A percentile compares a stretch with the other conserved stretches of the same genome.
phyloP scores from a whole-genome alignment of 148 eudicot species.

The Cornus controversa region DNA sequence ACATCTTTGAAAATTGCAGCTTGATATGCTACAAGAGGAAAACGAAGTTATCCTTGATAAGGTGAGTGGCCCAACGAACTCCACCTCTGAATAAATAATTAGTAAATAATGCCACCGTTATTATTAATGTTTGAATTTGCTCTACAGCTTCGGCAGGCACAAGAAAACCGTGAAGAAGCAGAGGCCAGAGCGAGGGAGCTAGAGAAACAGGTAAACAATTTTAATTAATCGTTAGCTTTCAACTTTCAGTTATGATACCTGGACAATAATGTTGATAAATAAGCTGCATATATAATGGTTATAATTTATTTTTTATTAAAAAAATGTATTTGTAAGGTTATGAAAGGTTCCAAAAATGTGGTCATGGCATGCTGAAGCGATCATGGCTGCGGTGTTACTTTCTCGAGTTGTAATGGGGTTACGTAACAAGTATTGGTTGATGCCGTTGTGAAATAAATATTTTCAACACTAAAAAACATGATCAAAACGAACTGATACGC shows the following conservation, averaged over 20 bases:
- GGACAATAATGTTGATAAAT: background rate
- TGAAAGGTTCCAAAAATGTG: no score
- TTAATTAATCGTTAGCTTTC: slow-evolving; percentile 9
- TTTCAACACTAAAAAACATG: no score
- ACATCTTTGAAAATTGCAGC: slow-evolving; percentile 56
- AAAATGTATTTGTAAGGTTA: no score
- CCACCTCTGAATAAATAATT: background rate
- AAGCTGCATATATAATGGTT: background rate
- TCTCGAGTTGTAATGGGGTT: background rate
- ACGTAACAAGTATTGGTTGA: no score
- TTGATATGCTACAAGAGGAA: slow-evolving; percentile 97
- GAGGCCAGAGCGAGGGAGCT: slow-evolving; percentile 92
- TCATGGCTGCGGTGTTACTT: background rate
- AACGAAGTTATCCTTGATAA: slow-evolving; percentile 76
- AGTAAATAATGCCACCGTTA: background rate
- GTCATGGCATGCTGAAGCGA: no score
- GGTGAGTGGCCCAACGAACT: slow-evolving; percentile 38
- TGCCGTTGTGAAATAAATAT: no score
- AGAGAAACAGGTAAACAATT: slow-evolving; percentile 75
- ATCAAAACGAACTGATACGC: no score
- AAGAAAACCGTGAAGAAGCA: slow-evolving; percentile 81
- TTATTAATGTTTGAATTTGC: slow-evolving; percentile 16
- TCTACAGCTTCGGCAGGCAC: slow-evolving; percentile 79
- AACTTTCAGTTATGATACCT: background rate
- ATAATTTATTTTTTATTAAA: background rate